Base-by-base conservation (phyloP, 352 stramenopile species). In the Pythium aristosporum region DNA sequence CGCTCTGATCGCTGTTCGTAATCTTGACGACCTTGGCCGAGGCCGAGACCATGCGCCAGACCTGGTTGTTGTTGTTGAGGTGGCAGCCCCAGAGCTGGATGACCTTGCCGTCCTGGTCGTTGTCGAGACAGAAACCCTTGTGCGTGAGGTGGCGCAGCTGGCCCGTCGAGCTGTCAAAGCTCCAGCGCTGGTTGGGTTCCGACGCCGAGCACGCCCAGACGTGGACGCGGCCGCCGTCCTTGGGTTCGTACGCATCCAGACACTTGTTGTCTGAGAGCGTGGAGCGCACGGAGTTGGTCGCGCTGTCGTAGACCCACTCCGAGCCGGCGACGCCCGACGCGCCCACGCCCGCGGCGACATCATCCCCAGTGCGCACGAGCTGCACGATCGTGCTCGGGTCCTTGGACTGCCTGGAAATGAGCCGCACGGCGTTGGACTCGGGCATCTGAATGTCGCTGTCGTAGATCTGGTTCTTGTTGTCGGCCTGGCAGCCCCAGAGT, bases 391-490 rank as follows among this genome's bases (percentile, higher is more conserved):
- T 66, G 47, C 34, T 25, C 50, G 73, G 53, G 37, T 49, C 18
- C 53, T 60, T 60, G 23, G 53, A 77, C 43, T 80, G 71, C 60
- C 72, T 80, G 16, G 75, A 72, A 57, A 73, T 73, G 60, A 83
- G 72, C 30, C 68, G 73, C 32, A 80, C 65, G 36, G 68, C 61
- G 18, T 66, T 72, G 21, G 71, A 74, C 37, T 63, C 64, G 36
- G 37, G 36, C 61, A 12, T 21, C 15, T 25, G 23, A 2, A 21
- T 23, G 47, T 65, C 66, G 12, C 74, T 44, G 13, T 41, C 56
- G 75, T 76, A 89, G 62, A 82, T 60, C 62, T 90, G 81, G 70
- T 87, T 88, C 30, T 60, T 47, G 67, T 88, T 86, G 71, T 73
- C 74, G 5, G 51, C 28, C 16, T 72, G 79, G 69, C 83, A 91